phyloP scores from a whole-genome alignment of 192 early-diverging fungal species.

The Dispira parvispora region DNA sequence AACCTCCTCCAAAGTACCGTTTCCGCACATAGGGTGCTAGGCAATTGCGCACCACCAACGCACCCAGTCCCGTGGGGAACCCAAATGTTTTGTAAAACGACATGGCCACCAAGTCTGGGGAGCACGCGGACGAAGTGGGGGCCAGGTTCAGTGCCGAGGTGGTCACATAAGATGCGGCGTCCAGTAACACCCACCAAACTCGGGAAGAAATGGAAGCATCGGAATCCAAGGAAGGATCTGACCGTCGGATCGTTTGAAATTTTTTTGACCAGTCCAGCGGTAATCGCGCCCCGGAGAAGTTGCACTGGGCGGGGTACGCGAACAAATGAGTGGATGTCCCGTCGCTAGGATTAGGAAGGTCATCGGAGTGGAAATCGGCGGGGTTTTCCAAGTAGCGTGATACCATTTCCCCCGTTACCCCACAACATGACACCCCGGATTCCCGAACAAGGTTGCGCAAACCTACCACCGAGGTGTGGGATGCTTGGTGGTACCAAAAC shows the following conservation, averaged over 20 bases:
- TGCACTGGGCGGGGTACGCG: slow-evolving; percentile 73
- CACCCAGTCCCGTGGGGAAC: slow-evolving; percentile 67
- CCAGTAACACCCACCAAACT: slow-evolving; percentile 43
- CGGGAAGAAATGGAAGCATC: slow-evolving; percentile 11
- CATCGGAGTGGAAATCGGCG: too few relatives aligned
- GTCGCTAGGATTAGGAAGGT: too few relatives aligned
- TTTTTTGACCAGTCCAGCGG: slow-evolving; percentile 37
- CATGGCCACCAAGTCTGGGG: slow-evolving; percentile 50
- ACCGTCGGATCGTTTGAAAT: slow-evolving; percentile 15
- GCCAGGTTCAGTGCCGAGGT: slow-evolving; percentile 39
- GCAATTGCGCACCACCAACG: slow-evolving; percentile 41
- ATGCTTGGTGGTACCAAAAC: slow-evolving; percentile 40
- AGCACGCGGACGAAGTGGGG: slow-evolving; percentile 14
- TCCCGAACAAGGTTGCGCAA: slow-evolving; percentile 36
- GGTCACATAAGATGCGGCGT: slow-evolving; percentile 53
- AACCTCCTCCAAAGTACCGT: slow-evolving; percentile 67
- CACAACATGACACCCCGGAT: slow-evolving; percentile 10
- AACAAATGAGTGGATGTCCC: slow-evolving; percentile 28
- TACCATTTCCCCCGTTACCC: too few relatives aligned
- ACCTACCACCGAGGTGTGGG: slow-evolving; percentile 64
- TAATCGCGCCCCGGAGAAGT: slow-evolving; percentile 59
- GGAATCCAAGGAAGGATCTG: neutral
- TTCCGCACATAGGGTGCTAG: slow-evolving; percentile 28
- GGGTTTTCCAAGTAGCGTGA: too few relatives aligned
- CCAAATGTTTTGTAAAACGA: slow-evolving; percentile 88